Base-by-base conservation (phyloP, 2,329 filamentous ascomycete genomes). In the Trichoderma cornu-damae region DNA sequence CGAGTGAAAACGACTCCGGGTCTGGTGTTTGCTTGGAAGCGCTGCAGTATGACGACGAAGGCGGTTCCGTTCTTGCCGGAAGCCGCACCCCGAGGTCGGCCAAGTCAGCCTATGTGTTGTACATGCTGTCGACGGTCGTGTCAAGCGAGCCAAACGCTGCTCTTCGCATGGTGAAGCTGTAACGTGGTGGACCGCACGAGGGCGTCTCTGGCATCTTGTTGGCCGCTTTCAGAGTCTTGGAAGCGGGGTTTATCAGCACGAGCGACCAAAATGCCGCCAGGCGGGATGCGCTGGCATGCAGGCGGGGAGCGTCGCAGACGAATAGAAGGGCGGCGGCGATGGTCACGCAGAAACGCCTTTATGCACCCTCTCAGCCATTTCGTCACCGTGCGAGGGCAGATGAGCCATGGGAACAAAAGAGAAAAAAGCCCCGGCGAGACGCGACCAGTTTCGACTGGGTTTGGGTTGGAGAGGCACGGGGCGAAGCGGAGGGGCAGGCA, bases 221-320 rank as follows among this genome's bases (percentile, higher is more conserved):
- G 47, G 49, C 20, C 34, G 49, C 42, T 47, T 28, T 24, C n/a
- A 47, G 43, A 34, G 57, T 35, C 26, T 49, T 48, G 38, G 51
- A 50, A 56, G 57, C 57, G 50, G 49, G 57, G 43, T 49, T 46
- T 53, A 49, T 38, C 40, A 48, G 49, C 57, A 54, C 49, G 43
- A 57, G 44, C 32, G 46, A 30, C 28, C 52, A 54, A 40, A 56
- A 44, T 47, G 46, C 48, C 57, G 38, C 57, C 52, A 57, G 52
- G 42, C 38, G 44, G 44, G 46, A 57, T 59, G 46, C 37, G 58
- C 46, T 59, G 53, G 58, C 52, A 47, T 59, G 58, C 57, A 59
- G 57, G 57, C 40, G 35, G 48, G 53, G 55, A 52, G 38, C 49
- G 37, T 53, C 20, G 58, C 30, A 44, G 58, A 48, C 58, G 53